These are phyloP conservation scores for Macrocybe gigantea DNA, from an alignment of 768 basidiomycete species.

Conservation along the genomic window DNA sequence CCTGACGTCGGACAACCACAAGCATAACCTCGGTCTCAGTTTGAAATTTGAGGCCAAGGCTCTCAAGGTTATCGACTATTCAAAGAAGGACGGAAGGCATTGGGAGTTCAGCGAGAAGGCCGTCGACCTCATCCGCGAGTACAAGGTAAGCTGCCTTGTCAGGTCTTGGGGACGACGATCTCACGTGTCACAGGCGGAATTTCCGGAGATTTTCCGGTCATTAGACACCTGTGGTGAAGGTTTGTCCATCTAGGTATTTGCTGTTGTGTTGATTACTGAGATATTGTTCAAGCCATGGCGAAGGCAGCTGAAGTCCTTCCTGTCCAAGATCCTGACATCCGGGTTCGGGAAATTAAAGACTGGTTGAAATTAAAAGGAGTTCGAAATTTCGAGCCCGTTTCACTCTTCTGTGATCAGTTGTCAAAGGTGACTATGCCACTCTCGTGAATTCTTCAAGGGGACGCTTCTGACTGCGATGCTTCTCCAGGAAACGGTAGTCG, in stretches of 20 bases:
- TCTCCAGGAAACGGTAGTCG: slow-evolving; percentile 64
- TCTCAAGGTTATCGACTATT: slow-evolving; percentile 90
- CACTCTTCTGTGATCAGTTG: slow-evolving; percentile 87
- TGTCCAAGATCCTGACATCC: slow-evolving; percentile 55
- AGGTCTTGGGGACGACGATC: neutral
- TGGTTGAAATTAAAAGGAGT: slow-evolving; percentile 90
- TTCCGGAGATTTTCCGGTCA: slow-evolving; percentile 76
- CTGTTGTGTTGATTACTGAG: slow-evolving; percentile 1
- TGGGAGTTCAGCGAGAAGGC: slow-evolving; percentile 97
- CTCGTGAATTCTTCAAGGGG: neutral
- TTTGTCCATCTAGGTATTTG: slow-evolving; percentile 22
- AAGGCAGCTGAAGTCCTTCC: slow-evolving; percentile 55
- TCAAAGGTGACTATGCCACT: slow-evolving; percentile 53
- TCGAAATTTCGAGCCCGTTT: slow-evolving; percentile 87
- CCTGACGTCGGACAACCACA: slow-evolving; percentile 63
- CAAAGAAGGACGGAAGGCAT: slow-evolving; percentile 70
- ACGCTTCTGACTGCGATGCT: neutral
- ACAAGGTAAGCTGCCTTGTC: slow-evolving; percentile 48
- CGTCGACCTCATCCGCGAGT: slow-evolving; percentile 72
- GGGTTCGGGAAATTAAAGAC: slow-evolving; percentile 67
- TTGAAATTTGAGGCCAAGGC: slow-evolving; percentile 95
- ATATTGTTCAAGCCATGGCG: slow-evolving; percentile 58
- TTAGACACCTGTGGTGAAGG: slow-evolving; percentile 74
- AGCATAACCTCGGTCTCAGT: slow-evolving; percentile 88
- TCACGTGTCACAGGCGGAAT: slow-evolving; percentile 45